Base-by-base conservation (phyloP, 768 basidiomycete genomes). In the Leccinellum luteum region DNA sequence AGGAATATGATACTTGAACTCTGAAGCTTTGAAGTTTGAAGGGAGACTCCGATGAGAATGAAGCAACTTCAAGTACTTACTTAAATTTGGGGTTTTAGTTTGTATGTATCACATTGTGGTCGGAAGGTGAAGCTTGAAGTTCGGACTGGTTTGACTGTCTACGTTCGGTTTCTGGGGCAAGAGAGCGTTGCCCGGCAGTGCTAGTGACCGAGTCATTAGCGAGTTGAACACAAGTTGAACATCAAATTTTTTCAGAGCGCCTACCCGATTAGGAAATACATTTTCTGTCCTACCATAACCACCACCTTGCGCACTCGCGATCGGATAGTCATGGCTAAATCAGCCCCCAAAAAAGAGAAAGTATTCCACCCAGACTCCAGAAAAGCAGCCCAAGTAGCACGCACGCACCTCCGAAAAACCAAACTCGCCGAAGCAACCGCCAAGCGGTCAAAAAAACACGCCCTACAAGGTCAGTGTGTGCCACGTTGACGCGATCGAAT, bases 341-440 rank as follows among this genome's bases (percentile, higher is more conserved):
- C 47, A 23, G 17, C 44, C 23, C n/a, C 62, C 31, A 89, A 85
- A 71, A 89, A 85, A 73, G 89, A 90, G 66, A 93, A 93, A 65
- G 63, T 92, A 10, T 88, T 87, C 60, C 92, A 94, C 68, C 92
- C 92, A 4, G 78, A 86, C 48, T 94, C 92, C 21, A 80, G 92
- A 59, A 94, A 93, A 74, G 92, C 92, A 3, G 84, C 79, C 13
- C 90, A 92, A 66, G 77, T 92, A 14, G 76, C 81, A 15, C 82
- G 90, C 21, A 78, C 82, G 55, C 82, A 85, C 23, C 69, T 89
- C 38, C 81, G 92, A 59, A 90, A 89, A 63, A 78, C 78, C 21
- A 91, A 85, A 68, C 76, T 93, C 17, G 79, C 78, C 13, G 80
- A 81, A 56, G 75, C 81, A 5, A 74, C 80, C 9, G 76, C 76